phyloP scores from a whole-genome alignment of 2,329 filamentous ascomycete species.

The Thelonectria olida region DNA sequence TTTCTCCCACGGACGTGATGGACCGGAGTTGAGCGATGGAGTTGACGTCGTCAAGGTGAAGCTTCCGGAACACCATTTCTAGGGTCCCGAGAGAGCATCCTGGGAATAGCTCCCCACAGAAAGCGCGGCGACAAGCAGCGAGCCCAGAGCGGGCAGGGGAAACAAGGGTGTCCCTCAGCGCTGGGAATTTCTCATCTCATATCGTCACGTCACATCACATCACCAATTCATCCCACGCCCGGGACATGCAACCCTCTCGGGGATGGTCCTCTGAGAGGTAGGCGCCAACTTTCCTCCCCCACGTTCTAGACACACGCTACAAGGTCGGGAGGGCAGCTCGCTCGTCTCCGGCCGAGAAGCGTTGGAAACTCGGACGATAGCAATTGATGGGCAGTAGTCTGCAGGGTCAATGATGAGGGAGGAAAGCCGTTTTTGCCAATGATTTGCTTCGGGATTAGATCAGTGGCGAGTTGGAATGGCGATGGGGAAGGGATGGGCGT shows the following conservation, averaged over 20 bases:
- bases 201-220: too few relatives aligned
- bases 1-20: too few relatives aligned
- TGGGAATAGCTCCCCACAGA: constrained; percentile 31
- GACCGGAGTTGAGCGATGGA: too few relatives aligned
- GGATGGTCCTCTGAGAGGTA: too few relatives aligned
- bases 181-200: constrained; percentile 24
- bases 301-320: constrained; percentile 30
- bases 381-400: too few relatives aligned
- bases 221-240: not conserved
- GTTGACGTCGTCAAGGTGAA: not conserved
- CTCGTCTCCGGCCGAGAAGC: constrained; percentile 28
- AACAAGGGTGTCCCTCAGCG: constrained; percentile 21
- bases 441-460: constrained; percentile 3
- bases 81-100: not conserved
- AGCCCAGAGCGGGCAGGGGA: too few relatives aligned
- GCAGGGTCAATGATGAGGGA: constrained; percentile 8
- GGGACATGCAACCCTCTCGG: not conserved
- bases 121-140: constrained; percentile 7
- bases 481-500: constrained; percentile 8
- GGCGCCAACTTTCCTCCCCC: too few relatives aligned
- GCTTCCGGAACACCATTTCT: not conserved
- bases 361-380: constrained; percentile 16
- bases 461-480: constrained; percentile 18
- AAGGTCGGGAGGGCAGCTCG: too few relatives aligned
- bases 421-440: not conserved